A percentile compares a stretch with the other conserved stretches of the same genome.
These are phyloP conservation scores for Penicillium arizonense DNA, from an alignment of 495 filamentous ascomycete species.

Conservation along the genomic window DNA sequence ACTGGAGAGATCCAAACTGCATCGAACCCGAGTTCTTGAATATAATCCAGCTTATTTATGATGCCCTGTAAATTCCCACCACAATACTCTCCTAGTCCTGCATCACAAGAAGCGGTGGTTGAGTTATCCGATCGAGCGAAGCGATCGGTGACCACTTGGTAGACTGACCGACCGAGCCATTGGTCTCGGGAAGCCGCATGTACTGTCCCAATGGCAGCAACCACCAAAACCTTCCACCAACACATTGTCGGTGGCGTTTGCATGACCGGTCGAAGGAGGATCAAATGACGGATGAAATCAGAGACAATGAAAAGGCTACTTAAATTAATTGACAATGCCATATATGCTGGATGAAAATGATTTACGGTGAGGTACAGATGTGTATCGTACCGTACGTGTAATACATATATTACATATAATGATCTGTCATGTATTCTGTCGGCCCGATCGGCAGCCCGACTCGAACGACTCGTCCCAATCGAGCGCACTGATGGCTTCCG, in stretches of 20 bases:
- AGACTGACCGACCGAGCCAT: slow-evolving; percentile 27
- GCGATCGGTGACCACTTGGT: slow-evolving; percentile 67
- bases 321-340: slow-evolving; percentile 1
- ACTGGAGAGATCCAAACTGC: slow-evolving; percentile 62
- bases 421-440: slow-evolving; percentile 5
- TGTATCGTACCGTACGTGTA: not conserved
- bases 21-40: slow-evolving; percentile 69
- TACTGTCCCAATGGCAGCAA: slow-evolving; percentile 11
- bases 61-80: slow-evolving; percentile 69
- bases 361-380: not conserved
- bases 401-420: not conserved
- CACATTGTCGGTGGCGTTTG: slow-evolving; percentile 12
- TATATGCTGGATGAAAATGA: not conserved
- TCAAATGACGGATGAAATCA: slow-evolving; percentile 1
- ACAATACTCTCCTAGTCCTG: slow-evolving; percentile 50
- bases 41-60: slow-evolving; percentile 45
- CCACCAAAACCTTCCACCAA: slow-evolving; percentile 9
- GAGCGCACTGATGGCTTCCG: not conserved
- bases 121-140: slow-evolving; percentile 63
- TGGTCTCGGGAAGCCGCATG: slow-evolving; percentile 13
- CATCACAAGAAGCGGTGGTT: slow-evolving; percentile 18
- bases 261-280: slow-evolving; percentile 5
- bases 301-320: slow-evolving; percentile 1
- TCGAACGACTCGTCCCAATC: not conserved
- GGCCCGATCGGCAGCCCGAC: slow-evolving; percentile 11